A percentile compares a stretch with the other conserved stretches of the same genome.
Evolutionary conservation across 1,139 yeast genomes (phyloP).

Genomic region (Geotrichum aggregatum): DNA sequence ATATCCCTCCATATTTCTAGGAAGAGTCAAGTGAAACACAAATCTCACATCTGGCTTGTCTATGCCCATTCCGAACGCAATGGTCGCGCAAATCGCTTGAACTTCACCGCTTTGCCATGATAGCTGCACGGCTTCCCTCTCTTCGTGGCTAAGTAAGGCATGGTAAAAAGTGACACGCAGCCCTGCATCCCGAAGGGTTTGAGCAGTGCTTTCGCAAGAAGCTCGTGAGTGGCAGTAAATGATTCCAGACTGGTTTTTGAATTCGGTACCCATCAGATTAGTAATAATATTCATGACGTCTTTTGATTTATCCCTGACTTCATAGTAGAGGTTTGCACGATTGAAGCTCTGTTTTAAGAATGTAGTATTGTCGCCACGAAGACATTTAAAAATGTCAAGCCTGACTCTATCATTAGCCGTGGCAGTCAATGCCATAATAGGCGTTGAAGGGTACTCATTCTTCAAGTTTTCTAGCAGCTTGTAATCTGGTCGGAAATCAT

Average conservation of each 20-base stretch:
- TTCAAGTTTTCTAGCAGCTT: conserved; percentile 75
- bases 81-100: conserved; percentile 89
- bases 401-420: conserved; percentile 93
- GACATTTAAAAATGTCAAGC: conserved; percentile 57
- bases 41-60: conserved; percentile 93
- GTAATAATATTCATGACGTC: conserved; percentile 58
- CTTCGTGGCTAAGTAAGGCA: conserved; percentile 86
- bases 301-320: conserved; percentile 61
- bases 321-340: conserved; percentile 78
- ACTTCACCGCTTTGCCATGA: conserved; percentile 74
- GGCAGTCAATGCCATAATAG: conserved; percentile 95
- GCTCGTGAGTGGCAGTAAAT: conserved; percentile 89
- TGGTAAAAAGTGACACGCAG: conserved; percentile 74
- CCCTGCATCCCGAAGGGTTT: conserved; percentile 56
- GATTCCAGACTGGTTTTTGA: conserved; percentile 68
- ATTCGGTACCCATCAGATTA: conserved; percentile 37
- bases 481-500: conserved; percentile 95
- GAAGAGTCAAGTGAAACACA: conserved; percentile 85
- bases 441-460: conserved; percentile 67
- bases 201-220: conserved; percentile 79
- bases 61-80: conserved; percentile 98
- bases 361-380: conserved; percentile 42
- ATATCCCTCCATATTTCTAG: conserved; percentile 89
- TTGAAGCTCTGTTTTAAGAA: conserved; percentile 73
- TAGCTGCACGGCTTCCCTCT: conserved; percentile 63